Conservation (phyloP, 495 filamentous ascomycete species). For the Staphylotrichum tortipilum region DNA sequence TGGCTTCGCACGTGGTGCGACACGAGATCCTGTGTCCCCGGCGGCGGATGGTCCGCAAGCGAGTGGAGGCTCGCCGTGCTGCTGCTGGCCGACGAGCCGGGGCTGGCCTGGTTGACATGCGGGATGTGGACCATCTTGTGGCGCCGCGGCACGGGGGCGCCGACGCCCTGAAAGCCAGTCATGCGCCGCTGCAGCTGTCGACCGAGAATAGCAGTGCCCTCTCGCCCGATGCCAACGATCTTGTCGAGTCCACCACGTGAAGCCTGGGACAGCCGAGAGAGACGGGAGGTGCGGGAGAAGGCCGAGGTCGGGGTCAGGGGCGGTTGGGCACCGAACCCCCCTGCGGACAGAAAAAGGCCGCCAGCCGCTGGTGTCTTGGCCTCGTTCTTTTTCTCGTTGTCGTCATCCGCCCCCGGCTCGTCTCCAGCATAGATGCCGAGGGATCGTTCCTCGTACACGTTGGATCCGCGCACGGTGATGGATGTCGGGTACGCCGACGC, state of each 20-base stretch:
- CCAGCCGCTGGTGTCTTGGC: background rate
- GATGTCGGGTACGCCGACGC: conserved; percentile 70
- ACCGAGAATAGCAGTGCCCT: conserved; percentile 32
- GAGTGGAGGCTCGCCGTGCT: background rate
- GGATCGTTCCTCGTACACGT: conserved; percentile 58
- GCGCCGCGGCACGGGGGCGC: background rate
- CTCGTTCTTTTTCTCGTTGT: conserved; percentile 9
- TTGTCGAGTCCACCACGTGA: conserved; percentile 3
- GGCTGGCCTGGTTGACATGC: background rate
- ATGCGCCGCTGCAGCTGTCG: conserved; percentile 52
- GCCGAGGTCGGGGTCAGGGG: conserved; percentile 1
- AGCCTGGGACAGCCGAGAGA: background rate
- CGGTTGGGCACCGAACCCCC: background rate
- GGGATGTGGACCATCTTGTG: background rate
- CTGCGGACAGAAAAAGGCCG: background rate
- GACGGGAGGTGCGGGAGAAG: conserved; percentile 21
- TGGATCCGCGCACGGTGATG: conserved; percentile 59
- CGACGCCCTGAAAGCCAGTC: conserved; percentile 8
- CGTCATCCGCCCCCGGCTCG: conserved; percentile 1
- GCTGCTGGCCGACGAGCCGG: background rate
- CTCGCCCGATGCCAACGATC: conserved; percentile 24
- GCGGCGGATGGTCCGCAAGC: background rate
- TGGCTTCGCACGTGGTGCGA: conserved; percentile 41
- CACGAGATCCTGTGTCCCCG: background rate
- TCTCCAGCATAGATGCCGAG: conserved; percentile 60